Conservation (phyloP, 345 rosid species). For the Kernera saxatilis region DNA sequence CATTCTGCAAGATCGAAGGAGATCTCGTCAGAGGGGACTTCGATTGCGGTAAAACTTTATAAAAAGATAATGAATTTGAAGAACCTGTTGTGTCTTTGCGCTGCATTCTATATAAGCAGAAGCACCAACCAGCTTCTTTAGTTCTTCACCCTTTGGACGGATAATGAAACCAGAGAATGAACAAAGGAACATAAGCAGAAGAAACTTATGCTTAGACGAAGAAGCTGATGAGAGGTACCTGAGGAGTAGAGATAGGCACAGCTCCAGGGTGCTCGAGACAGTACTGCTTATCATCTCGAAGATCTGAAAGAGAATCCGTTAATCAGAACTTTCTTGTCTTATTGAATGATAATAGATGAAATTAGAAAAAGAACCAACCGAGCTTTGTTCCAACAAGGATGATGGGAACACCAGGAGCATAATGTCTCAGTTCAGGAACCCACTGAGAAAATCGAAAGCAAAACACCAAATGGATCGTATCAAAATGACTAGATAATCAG, state of each 20-base stretch:
- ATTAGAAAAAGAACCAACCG: conserved; percentile 38
- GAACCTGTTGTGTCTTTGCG: conserved; percentile 86
- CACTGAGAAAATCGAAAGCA: conserved; percentile 46
- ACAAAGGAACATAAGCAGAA: neutral
- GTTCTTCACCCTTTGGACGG: conserved; percentile 63
- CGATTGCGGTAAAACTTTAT: neutral
- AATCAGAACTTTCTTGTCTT: neutral
- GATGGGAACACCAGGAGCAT: conserved; percentile 83
- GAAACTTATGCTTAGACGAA: neutral
- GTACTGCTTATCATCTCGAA: conserved; percentile 74
- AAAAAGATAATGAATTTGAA: neutral
- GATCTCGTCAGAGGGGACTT: neutral
- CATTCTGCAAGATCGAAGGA: conserved; percentile 47
- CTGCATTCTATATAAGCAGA: conserved; percentile 77
- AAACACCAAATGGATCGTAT: conserved; percentile 3
- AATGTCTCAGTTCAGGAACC: conserved; percentile 92
- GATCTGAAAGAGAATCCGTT: conserved; percentile 42
- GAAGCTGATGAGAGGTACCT: conserved; percentile 38
- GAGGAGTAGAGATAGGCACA: conserved; percentile 60
- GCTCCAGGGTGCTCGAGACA: conserved; percentile 72
- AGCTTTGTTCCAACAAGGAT: conserved; percentile 86
- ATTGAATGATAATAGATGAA: neutral
- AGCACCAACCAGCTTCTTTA: conserved; percentile 69
- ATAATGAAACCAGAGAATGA: neutral
- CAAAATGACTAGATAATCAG: neutral